Base-by-base conservation (phyloP, 1,284 basidiomycete species). In the Stygiomarasmius scandens region DNA sequence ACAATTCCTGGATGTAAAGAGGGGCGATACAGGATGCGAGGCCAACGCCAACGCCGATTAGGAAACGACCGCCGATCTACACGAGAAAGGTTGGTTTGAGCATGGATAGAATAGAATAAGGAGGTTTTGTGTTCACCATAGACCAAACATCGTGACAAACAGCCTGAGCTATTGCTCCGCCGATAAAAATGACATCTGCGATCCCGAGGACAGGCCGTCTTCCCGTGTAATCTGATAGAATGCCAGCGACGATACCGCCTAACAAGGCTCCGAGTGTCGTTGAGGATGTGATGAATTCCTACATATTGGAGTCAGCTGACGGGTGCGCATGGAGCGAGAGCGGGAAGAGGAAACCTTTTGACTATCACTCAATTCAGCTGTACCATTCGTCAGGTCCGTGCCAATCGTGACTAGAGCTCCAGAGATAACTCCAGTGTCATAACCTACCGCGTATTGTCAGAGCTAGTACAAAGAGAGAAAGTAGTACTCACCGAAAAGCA, bases 1-100 rank as follows among this genome's bases (percentile, higher is more conserved):
- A 86, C 23, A 94, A 80, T 69, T 94, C 92, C 66, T 92, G 89
- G 55, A 95, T 92, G 69, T 93, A 93, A 3, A 94, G 76, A 2
- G 91, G 90, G 0, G 90, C 88, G 52, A 92, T 83, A 65, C 90
- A 92, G 5, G 87, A 83, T n/a, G 90, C 90, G 1, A 91, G 73
- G 8, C 88, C 86, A 2, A 89, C 85, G 24, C 81, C 85, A 22
- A 85, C 71, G 25, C 90, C 90, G 53, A 93, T 84, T 58, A 93
- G 72, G 70, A 93, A 89, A 29, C 92, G 82, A 8, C 90, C 85
- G 4, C 83, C 84, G 53, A 93, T 85, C 85, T 87, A 56, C 36
- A 48, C 16, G n/a, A 25, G n/a, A n/a, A 24, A 27, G 45, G 12
- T 32, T 32, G 29, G 29, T 6, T 32, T 32, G 6, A 32, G 29